Conservation (phyloP, 2,329 filamentous ascomycete species). For the Periconia sp. region DNA sequence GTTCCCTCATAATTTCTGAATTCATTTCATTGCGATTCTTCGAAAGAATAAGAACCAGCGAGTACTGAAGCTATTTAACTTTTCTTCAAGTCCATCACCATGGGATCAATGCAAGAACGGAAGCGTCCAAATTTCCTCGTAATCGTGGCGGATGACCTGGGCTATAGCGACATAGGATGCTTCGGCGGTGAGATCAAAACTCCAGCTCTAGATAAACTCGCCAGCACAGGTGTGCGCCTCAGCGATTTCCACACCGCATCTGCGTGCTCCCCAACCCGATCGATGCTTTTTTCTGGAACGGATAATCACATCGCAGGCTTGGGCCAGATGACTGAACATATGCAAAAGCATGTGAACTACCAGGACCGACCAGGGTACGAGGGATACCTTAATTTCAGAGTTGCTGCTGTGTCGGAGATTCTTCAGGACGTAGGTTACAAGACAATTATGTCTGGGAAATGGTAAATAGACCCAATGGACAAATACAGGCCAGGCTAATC, state of each 20-base stretch:
- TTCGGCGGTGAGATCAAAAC: constrained; percentile 66
- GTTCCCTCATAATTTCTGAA: too few species aligned
- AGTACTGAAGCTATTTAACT: too few species aligned
- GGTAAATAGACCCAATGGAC: too few species aligned
- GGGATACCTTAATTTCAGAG: constrained; percentile 66
- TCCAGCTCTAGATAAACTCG: constrained; percentile 62
- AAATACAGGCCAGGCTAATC: not conserved
- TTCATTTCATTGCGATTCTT: too few species aligned
- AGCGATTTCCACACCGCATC: constrained; percentile 70
- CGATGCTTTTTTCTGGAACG: constrained; percentile 71
- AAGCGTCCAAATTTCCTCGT: too few species aligned
- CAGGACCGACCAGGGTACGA: constrained; percentile 66
- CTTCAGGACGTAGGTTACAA: constrained; percentile 52
- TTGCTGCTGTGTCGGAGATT: constrained; percentile 64
- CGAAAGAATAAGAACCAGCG: too few species aligned
- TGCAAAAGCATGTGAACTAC: constrained; percentile 58
- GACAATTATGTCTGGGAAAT: constrained; percentile 22
- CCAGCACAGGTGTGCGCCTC: constrained; percentile 59
- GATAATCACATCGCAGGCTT: constrained; percentile 66
- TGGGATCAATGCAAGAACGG: too few species aligned
- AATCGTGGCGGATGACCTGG: constrained; percentile 64
- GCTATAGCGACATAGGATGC: constrained; percentile 64
- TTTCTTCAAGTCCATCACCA: too few species aligned
- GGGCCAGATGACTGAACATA: constrained; percentile 63
- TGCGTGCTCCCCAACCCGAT: constrained; percentile 68